phyloP scores from a whole-genome alignment of 305 asterid species.

The Ruellia speciosa region DNA sequence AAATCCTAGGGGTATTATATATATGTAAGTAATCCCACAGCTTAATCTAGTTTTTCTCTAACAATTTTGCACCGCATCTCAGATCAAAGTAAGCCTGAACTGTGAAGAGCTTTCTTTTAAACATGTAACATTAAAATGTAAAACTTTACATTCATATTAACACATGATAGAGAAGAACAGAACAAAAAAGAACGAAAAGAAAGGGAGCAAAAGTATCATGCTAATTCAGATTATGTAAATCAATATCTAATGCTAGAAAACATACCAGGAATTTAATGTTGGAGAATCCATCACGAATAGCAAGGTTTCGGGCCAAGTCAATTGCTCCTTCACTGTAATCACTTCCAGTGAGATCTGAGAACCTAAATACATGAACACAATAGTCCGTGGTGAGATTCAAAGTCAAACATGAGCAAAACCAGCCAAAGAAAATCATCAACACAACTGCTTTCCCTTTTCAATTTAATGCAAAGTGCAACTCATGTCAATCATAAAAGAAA shows the following conservation, averaged over 20 bases:
- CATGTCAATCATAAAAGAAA: background rate
- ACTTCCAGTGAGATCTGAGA: slow-evolving; percentile 92
- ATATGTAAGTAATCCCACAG: too few species aligned
- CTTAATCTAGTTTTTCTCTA: too few species aligned
- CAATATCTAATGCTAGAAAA: background rate
- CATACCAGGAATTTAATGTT: slow-evolving; percentile 71
- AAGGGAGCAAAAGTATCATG: too few species aligned
- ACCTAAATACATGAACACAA: slow-evolving; percentile 39
- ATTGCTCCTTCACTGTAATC: slow-evolving; percentile 96
- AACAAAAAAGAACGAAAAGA: too few species aligned
- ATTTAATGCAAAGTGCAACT: background rate
- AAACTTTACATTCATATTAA: too few species aligned
- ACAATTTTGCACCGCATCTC: too few species aligned
- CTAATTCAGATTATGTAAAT: too few species aligned
- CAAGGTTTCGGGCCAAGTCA: slow-evolving; percentile 74
- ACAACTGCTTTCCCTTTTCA: background rate
- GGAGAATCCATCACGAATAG: slow-evolving; percentile 78
- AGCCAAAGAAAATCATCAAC: slow-evolving; percentile 4
- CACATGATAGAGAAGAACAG: too few species aligned
- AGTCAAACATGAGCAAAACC: slow-evolving; percentile 13
- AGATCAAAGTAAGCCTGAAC: too few species aligned
- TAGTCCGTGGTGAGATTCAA: background rate
- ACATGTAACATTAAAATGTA: too few species aligned
- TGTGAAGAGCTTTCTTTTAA: too few species aligned
- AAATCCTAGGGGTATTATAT: too few species aligned